Conservation (phyloP, 208 protist genomes). For the Trypanosoma caninum region DNA sequence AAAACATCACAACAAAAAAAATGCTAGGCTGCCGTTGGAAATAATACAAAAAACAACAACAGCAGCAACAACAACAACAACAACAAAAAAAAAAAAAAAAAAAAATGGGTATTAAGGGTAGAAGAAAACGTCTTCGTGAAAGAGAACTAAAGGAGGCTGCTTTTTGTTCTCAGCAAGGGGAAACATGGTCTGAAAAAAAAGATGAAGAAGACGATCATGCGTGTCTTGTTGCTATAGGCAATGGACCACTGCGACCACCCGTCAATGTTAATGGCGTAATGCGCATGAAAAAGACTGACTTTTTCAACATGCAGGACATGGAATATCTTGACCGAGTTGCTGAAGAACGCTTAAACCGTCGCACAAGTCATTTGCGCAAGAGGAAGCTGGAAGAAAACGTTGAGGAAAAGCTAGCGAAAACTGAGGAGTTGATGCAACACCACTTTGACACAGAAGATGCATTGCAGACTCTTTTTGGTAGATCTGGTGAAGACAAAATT, state of each 20-base stretch:
- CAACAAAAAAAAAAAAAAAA: constrained; percentile 4
- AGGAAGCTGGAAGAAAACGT: constrained; percentile 18
- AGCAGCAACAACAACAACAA: background rate
- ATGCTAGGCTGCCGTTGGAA: too few relatives aligned
- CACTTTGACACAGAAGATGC: constrained; percentile 29
- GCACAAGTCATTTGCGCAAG: constrained; percentile 32
- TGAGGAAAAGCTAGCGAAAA: constrained; percentile 20
- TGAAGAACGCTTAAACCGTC: constrained; percentile 67
- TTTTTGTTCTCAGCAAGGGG: constrained; percentile 12
- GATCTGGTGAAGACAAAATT: background rate
- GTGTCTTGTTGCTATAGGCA: constrained; percentile 23
- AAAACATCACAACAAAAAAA: too few relatives aligned
- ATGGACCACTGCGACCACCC: constrained; percentile 48
- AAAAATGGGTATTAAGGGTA: constrained; percentile 83
- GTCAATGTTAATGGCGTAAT: constrained; percentile 43
- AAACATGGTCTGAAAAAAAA: constrained; percentile 8
- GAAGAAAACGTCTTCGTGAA: constrained; percentile 63
- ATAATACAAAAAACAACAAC: background rate
- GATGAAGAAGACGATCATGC: constrained; percentile 12
- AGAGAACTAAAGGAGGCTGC: constrained; percentile 32
- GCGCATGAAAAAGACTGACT: constrained; percentile 82
- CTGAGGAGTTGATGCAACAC: constrained; percentile 32
- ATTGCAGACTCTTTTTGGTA: background rate
- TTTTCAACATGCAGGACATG: constrained; percentile 78
- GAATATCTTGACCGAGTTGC: constrained; percentile 74